Base-by-base conservation (phyloP, 1,284 basidiomycete species). In the Heliocybe sulcata region DNA sequence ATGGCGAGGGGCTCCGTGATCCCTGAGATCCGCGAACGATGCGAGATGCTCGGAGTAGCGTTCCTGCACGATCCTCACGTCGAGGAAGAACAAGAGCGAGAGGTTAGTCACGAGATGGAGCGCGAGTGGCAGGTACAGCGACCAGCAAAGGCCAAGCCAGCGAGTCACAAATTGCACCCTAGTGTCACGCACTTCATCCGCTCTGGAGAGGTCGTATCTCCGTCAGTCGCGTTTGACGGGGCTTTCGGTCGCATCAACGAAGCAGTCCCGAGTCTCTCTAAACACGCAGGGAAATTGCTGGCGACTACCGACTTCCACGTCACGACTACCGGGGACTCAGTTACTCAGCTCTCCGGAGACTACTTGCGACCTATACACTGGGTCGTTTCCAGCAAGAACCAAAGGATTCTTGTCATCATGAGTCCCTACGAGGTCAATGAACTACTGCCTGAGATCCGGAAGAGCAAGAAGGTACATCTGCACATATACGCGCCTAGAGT, bases 61-160 rank as follows among this genome's bases (percentile, higher is more conserved):
- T 51, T 58, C 0, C 26, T 67, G 10, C 25, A 50, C 1, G 58
- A 65, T 25, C 45, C 57, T 1, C 53, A 55, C n/a, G 59, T 76
- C 55, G 72, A 71, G 3, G 77, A 81, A 58, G 79, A 80, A 55
- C 78, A 80, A 56, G 79, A 81, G 53, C 65, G 76, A 14, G 79
- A 81, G 58, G 64, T 80, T 1, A 59, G 57, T 9, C 72, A 75
- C 29, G 78, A 80, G 59, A 61, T 68, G 1, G 75, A 79, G 56
- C 63, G 60, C 2, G 76, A 79, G 57, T 65, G 62, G 3, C 64
- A 78, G 48, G 57, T 71, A 1, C 64, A 77, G 54, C 60, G 67
- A 1, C 72, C 76, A 2, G 58, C 61, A 1, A 59, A 58, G 29
- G 63, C 59, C n/a, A 3, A 48, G 10, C 57, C 69, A 1, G 67